Conservation (phyloP, 2,329 filamentous ascomycete species). For the Hypoxylon sp. region DNA sequence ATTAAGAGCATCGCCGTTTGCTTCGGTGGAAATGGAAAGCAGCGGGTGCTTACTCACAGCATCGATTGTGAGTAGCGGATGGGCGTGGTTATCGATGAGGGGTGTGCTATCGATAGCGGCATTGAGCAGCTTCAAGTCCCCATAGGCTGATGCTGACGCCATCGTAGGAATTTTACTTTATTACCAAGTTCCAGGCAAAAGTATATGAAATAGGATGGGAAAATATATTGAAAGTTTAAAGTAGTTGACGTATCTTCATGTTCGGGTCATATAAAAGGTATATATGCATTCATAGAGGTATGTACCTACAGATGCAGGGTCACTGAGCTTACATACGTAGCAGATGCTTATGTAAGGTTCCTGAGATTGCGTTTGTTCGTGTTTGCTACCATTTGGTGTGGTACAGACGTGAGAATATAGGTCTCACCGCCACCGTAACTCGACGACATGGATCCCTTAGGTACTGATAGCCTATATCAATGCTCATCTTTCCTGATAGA, state of each 20-base stretch:
- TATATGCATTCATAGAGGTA: neutral
- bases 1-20: conserved; percentile 75
- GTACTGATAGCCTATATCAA: neutral
- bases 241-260: neutral
- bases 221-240: neutral
- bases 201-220: neutral
- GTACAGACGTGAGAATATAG: neutral
- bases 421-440: neutral
- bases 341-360: neutral
- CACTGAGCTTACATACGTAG: neutral
- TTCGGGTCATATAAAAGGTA: neutral
- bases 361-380: neutral
- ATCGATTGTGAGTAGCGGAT: conserved; percentile 73
- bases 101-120: conserved; percentile 68
- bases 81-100: conserved; percentile 81
- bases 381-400: neutral
- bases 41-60: conserved; percentile 65
- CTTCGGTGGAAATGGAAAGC: conserved; percentile 79
- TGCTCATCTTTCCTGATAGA: neutral
- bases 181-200: neutral
- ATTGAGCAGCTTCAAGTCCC: conserved; percentile 36
- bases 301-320: neutral
- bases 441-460: neutral
- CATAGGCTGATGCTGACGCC: conserved; percentile 36
- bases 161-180: conserved; percentile 28